Conservation (phyloP, 257 asterid genomes). For the Fraxinus excelsior region DNA sequence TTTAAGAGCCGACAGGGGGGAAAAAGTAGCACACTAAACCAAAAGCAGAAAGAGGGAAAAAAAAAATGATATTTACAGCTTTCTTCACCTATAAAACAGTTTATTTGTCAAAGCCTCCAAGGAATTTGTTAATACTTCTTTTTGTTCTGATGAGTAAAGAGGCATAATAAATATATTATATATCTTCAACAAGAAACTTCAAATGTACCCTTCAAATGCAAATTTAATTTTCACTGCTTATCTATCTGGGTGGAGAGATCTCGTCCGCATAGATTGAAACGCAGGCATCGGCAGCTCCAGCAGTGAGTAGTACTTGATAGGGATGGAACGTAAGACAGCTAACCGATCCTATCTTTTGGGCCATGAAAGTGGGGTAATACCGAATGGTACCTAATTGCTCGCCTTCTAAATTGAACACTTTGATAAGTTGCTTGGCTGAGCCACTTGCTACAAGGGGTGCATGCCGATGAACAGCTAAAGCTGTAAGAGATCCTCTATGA, state of each 20-base stretch:
- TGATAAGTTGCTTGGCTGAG: slow-evolving; percentile 90
- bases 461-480: slow-evolving; percentile 93
- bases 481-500: slow-evolving; percentile 96
- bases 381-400: slow-evolving; percentile 83
- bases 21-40: slow-evolving; percentile 30
- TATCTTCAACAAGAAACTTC: slow-evolving; percentile 35
- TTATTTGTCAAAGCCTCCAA: slow-evolving; percentile 74
- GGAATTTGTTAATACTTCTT: slow-evolving; percentile 31
- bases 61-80: slow-evolving; percentile 57
- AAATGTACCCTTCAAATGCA: slow-evolving; percentile 2
- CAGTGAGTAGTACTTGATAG: slow-evolving; percentile 85
- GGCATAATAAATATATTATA: slow-evolving; percentile 62
- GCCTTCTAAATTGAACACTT: slow-evolving; percentile 84
- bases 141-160: background rate
- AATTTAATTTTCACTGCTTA: background rate
- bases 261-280: slow-evolving; percentile 88
- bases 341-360: slow-evolving; percentile 94
- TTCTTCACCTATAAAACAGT: slow-evolving; percentile 67
- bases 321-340: slow-evolving; percentile 95
- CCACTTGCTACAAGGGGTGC: slow-evolving; percentile 91
- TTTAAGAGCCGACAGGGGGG: slow-evolving; percentile 12
- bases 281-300: slow-evolving; percentile 96
- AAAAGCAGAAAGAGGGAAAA: slow-evolving; percentile 20
- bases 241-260: slow-evolving; percentile 51
- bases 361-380: slow-evolving; percentile 92